Conservation (phyloP, 1,139 yeast genomes). For the Yamadazyma friedrichii region DNA sequence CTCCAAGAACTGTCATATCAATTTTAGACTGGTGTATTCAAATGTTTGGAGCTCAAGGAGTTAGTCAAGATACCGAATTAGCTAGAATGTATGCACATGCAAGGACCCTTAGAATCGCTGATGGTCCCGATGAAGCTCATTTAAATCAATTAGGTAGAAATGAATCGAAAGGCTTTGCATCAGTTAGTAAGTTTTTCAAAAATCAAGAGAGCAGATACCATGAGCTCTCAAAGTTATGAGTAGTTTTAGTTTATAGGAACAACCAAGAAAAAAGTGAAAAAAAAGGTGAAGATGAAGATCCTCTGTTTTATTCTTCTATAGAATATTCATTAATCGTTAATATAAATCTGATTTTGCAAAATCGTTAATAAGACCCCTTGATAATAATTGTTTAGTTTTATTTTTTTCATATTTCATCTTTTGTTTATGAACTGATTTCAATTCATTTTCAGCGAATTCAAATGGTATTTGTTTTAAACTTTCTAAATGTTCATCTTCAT, state of each 20-base stretch:
- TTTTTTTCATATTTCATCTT: conserved; percentile 45
- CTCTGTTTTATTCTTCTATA: conserved; percentile 1
- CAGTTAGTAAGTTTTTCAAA: conserved; percentile 35
- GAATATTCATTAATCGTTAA: conserved; percentile 18
- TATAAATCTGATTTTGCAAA: conserved; percentile 55
- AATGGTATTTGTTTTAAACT: conserved; percentile 58
- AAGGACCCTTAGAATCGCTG: conserved; percentile 67
- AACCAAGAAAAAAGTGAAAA: neutral
- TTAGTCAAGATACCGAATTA: conserved; percentile 62
- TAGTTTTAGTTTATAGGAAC: neutral
- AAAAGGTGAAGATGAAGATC: neutral
- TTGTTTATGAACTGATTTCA: conserved; percentile 35
- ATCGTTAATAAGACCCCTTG: conserved; percentile 58
- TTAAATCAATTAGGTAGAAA: conserved; percentile 56
- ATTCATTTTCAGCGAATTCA: conserved; percentile 54
- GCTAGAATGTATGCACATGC: conserved; percentile 56
- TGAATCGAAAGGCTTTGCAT: conserved; percentile 35
- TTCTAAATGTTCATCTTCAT: conserved; percentile 70
- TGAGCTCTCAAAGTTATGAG: neutral
- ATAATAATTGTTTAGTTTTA: conserved; percentile 48
- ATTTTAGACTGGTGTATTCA: conserved; percentile 70
- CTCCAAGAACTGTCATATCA: conserved; percentile 56
- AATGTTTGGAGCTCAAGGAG: conserved; percentile 70
- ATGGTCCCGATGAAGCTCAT: conserved; percentile 78
- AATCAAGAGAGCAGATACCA: conserved; percentile 19